phyloP scores from a whole-genome alignment of 306 rosid genomes.

The Crotalaria pallida region DNA sequence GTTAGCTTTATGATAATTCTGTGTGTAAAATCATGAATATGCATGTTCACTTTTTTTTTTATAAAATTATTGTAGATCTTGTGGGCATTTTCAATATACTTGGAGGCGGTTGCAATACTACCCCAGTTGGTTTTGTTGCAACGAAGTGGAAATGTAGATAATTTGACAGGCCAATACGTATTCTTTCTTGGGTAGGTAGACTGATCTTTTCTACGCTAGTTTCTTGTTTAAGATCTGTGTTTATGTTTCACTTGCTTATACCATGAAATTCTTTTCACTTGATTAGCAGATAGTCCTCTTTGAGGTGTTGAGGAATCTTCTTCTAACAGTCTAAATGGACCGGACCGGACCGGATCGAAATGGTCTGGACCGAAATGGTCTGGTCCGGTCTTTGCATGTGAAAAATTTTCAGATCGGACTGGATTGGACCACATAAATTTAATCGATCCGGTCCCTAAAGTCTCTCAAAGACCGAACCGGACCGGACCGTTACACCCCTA shows the following conservation, averaged over 20 bases:
- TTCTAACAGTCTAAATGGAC: too few species aligned
- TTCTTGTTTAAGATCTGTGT: background rate
- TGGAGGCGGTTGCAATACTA: constrained; percentile 86
- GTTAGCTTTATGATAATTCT: constrained; percentile 14
- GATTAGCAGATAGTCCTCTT: background rate
- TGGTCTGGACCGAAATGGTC: too few species aligned
- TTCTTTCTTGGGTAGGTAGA: constrained; percentile 79
- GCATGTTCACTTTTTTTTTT: background rate
- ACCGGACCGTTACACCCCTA: too few species aligned
- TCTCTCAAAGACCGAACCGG: too few species aligned
- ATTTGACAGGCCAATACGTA: constrained; percentile 86
- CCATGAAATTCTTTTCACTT: background rate
- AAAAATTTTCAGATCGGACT: too few species aligned
- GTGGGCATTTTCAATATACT: constrained; percentile 95
- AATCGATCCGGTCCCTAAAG: too few species aligned
- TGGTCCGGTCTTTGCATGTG: too few species aligned
- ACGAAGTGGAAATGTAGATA: constrained; percentile 91
- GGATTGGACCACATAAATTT: too few species aligned
- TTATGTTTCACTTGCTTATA: background rate
- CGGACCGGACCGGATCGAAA: too few species aligned
- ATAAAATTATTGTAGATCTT: constrained; percentile 45
- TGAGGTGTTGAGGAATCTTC: background rate
- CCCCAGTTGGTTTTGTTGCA: constrained; percentile 92
- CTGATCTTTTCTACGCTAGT: background rate
- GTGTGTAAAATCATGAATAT: background rate